Evolutionary conservation across 768 basidiomycete species (phyloP).

Genomic region (Calvatia gigantea): DNA sequence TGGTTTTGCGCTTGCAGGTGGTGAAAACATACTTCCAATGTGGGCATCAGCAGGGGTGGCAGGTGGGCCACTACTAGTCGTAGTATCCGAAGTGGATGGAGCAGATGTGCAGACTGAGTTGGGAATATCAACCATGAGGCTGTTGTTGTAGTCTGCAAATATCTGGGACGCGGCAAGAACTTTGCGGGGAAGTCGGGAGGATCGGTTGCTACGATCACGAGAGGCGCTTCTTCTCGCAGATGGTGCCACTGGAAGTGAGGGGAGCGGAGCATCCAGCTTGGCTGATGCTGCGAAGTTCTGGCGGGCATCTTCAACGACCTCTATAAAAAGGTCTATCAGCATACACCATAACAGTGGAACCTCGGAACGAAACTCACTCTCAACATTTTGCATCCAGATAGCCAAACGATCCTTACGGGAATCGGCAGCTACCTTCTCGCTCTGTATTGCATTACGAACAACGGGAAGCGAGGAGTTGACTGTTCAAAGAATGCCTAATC

Average conservation of each 20-base stretch:
- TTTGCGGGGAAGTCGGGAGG: constrained; percentile 58
- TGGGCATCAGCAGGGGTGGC: constrained; percentile 4
- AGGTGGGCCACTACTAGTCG: constrained; percentile 18
- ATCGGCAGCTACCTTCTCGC: constrained; percentile 51
- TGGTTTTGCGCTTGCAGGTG: constrained; percentile 10
- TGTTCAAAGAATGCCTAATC: constrained; percentile 13
- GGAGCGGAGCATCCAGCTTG: constrained; percentile 42
- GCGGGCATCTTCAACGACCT: constrained; percentile 78
- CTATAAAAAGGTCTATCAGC: constrained; percentile 30
- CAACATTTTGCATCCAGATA: constrained; percentile 79
- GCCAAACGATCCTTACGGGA: constrained; percentile 65
- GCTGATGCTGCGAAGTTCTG: constrained; percentile 66
- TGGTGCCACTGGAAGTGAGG: constrained; percentile 62
- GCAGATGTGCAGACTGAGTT: constrained; percentile 24
- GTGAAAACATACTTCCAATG: constrained; percentile 6
- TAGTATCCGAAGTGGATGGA: constrained; percentile 23
- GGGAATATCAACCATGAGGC: constrained; percentile 26
- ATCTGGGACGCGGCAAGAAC: constrained; percentile 69
- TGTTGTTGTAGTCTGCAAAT: constrained; percentile 48
- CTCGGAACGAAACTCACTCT: constrained; percentile 51
- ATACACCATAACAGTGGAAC: background rate
- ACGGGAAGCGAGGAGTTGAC: constrained; percentile 51
- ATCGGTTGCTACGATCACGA: constrained; percentile 35
- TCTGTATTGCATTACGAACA: constrained; percentile 49
- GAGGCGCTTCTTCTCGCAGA: constrained; percentile 39